A percentile compares a stretch with the other conserved stretches of the same genome.
phyloP scores from a whole-genome alignment of 257 asterid species.

The Parsonsia alboflavescens region DNA sequence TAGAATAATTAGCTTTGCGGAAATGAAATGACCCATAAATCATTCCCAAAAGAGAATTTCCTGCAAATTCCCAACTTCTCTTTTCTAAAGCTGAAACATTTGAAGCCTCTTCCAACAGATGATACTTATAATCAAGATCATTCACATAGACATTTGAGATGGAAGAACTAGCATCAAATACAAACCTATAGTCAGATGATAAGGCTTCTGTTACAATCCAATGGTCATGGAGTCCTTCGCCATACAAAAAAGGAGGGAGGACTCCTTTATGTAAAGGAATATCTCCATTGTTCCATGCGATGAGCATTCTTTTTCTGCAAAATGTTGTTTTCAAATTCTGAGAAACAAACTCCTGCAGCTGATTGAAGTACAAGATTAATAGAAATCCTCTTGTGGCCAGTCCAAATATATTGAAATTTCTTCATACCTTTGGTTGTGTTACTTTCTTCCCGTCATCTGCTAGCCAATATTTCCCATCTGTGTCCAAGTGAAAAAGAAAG shows the following conservation, averaged over 20 bases:
- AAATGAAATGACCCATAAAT: slow-evolving; percentile 76
- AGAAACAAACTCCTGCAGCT: slow-evolving; percentile 67
- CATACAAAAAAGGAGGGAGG: slow-evolving; percentile 78
- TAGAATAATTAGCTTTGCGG: slow-evolving; percentile 45
- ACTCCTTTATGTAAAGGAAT: slow-evolving; percentile 82
- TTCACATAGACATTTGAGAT: slow-evolving; percentile 49
- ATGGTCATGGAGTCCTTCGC: slow-evolving; percentile 67
- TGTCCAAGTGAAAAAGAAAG: slow-evolving; percentile 55
- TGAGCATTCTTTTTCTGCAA: slow-evolving; percentile 51
- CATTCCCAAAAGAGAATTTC: slow-evolving; percentile 62
- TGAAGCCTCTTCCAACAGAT: slow-evolving; percentile 18
- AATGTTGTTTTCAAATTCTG: slow-evolving; percentile 19
- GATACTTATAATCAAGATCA: slow-evolving; percentile 27
- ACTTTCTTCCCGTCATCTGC: slow-evolving; percentile 41
- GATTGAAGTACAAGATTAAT: slow-evolving; percentile 25
- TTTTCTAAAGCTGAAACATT: slow-evolving; percentile 23
- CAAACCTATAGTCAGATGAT: slow-evolving; percentile 67
- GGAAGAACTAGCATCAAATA: slow-evolving; percentile 71
- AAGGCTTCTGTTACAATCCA: slow-evolving; percentile 82
- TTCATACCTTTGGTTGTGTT: slow-evolving; percentile 44
- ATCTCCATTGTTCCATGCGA: slow-evolving; percentile 89
- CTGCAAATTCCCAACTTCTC: slow-evolving; percentile 51
- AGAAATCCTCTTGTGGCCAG: slow-evolving; percentile 15
- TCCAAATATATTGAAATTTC: slow-evolving; percentile 17
- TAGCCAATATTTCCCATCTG: slow-evolving; percentile 50